Base-by-base conservation (phyloP, 306 rosid species). In the Trifolium subterraneum region DNA sequence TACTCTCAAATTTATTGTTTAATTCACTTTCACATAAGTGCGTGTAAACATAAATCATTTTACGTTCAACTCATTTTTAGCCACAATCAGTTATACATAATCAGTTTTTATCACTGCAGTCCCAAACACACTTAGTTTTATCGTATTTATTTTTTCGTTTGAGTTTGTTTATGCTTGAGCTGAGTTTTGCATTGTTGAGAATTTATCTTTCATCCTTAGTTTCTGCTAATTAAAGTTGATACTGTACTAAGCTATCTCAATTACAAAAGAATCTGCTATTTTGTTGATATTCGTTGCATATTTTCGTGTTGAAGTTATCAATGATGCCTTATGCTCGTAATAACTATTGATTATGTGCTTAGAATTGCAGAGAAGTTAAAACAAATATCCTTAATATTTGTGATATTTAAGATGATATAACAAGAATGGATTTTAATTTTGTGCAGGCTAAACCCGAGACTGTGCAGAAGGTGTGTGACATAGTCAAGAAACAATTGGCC, bases 401-500 rank as follows among this genome's bases (percentile, higher is more conserved):
- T 31, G 45, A 62, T 45, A 42, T 41, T 5, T 19, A 63, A 19
- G 41, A 50, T 64, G 42, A 63, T 54, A 29, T 68, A 64, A 70
- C 52, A 10, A 42, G n/a, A 72, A 19, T 33, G 51, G 19, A 23
- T 10, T 36, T 82, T 45, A 55, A 67, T 67, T 64, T 64, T 75
- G 60, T 15, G 72, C 86, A 94, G 98, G 97, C 98, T 48, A 92
- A 88, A 70, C 90, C 88, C 8, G 93, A 94, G 84, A 94, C 98
- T 22, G 87, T 94, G 82, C 0, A 84, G 8, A 90, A 92, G 91
- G 98, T 92, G 61, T 83, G 85, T 55, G 72, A 64, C 48, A 86
- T 94, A 13, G 99, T 94, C 81, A 90, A 80, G 90, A 90, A 94
- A 84, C 99, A 94, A 85, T 87, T 94, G 67, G 99, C 96, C 15